Evolutionary conservation across 441 rosid genomes (phyloP).

Genomic region (Corymbia calophylla): DNA sequence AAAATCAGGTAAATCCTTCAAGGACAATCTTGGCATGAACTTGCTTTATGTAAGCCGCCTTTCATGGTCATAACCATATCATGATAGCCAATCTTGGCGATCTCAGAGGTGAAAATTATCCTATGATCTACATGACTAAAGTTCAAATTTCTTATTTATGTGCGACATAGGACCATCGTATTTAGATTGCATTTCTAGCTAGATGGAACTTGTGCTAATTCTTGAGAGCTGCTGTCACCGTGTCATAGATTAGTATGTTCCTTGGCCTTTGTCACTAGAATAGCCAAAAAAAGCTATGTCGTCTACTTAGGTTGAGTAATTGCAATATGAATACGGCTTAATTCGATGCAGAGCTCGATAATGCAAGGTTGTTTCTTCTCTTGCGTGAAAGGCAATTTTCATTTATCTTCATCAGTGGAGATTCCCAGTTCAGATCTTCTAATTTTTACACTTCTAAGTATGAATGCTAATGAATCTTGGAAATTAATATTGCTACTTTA

Average conservation of each 20-base stretch:
- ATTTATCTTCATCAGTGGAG: not conserved
- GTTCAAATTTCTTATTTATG: not conserved
- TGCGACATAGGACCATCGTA: not conserved
- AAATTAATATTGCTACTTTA: not conserved
- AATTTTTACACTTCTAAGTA: not conserved
- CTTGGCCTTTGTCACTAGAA: not conserved
- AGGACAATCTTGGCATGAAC: not conserved
- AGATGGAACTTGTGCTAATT: not conserved
- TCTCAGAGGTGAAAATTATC: not conserved
- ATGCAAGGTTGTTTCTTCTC: not conserved
- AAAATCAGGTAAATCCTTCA: not conserved
- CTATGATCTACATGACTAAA: not conserved
- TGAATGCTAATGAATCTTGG: not conserved
- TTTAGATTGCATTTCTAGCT: not conserved
- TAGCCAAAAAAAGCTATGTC: not conserved
- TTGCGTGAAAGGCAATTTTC: not conserved
- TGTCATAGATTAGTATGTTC: not conserved
- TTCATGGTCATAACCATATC: not conserved
- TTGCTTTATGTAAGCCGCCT: not conserved
- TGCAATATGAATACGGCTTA: not conserved
- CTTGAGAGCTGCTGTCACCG: not conserved
- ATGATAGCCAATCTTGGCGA: not conserved
- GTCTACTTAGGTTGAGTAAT: not conserved
- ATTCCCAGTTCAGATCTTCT: not conserved
- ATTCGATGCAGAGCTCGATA: not conserved